phyloP scores from a whole-genome alignment of 208 protist genomes.

The Trypanosoma vivax region DNA sequence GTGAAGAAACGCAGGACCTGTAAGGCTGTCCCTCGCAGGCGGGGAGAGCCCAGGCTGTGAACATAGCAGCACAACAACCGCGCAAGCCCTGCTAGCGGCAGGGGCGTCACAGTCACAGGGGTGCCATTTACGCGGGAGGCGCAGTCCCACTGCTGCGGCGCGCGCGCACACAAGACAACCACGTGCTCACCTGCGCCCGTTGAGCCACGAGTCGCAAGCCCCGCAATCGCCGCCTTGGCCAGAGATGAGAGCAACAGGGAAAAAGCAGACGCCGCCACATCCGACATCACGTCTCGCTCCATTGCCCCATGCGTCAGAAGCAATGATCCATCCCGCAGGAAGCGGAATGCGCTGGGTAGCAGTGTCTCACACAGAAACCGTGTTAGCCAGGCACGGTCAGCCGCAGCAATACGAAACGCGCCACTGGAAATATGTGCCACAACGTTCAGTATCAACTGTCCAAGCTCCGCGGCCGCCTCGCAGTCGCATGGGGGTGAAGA shows the following conservation, averaged over 20 bases:
- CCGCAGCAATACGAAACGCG: not conserved
- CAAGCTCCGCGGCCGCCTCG: slow-evolving; percentile 6
- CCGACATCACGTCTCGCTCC: not conserved
- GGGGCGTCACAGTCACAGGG: not conserved
- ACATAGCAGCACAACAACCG: not conserved
- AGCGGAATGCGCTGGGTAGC: slow-evolving; percentile 6
- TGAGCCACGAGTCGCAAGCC: not conserved
- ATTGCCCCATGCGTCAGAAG: not conserved
- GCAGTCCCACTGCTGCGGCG: not conserved
- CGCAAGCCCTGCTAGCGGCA: slow-evolving; percentile 1
- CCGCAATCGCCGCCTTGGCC: slow-evolving; percentile 15
- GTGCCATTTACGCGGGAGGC: too few relatives aligned
- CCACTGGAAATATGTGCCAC: slow-evolving; percentile 9
- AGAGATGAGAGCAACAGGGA: slow-evolving; percentile 11
- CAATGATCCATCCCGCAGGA: slow-evolving; percentile 3
- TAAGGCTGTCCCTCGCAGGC: slow-evolving; percentile 1
- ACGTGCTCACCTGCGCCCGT: not conserved
- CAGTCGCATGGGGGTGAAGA: not conserved
- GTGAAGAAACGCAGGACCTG: slow-evolving; percentile 22
- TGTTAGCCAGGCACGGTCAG: not conserved
- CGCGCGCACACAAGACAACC: slow-evolving; percentile 5
- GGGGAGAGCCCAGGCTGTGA: not conserved
- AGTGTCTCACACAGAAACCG: slow-evolving; percentile 18
- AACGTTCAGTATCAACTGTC: slow-evolving; percentile 8
- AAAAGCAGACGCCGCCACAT: slow-evolving; percentile 4